These are phyloP conservation scores for Pseudozyma sp. DNA, from an alignment of 1,284 basidiomycete species.

Conservation along the genomic window DNA sequence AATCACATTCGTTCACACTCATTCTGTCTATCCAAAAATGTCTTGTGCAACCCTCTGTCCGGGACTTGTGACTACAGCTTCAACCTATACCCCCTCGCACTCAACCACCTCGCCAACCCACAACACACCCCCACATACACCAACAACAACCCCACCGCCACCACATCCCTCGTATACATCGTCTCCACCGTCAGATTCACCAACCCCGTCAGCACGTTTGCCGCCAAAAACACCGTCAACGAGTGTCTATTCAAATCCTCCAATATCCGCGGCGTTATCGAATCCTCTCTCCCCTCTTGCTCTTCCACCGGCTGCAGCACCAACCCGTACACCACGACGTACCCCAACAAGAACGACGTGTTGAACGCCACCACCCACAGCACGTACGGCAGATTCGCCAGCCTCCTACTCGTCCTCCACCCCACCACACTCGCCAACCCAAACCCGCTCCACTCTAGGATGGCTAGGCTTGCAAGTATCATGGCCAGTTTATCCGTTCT, in stretches of 20 bases:
- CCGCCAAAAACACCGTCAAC: slow-evolving; percentile 83
- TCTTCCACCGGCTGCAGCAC: slow-evolving; percentile 74
- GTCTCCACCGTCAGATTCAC: slow-evolving; percentile 84
- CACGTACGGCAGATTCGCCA: slow-evolving; percentile 83
- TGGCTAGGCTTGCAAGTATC: slow-evolving; percentile 75
- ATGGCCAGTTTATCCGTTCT: slow-evolving; percentile 50
- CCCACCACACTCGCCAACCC: slow-evolving; percentile 59
- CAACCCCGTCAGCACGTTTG: slow-evolving; percentile 86
- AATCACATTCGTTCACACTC: not conserved
- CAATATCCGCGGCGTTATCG: slow-evolving; percentile 74
- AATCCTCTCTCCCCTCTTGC: not conserved
- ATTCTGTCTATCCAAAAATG: not conserved
- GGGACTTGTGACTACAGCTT: slow-evolving; percentile 11
- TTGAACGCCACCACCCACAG: slow-evolving; percentile 92
- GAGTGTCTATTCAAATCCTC: slow-evolving; percentile 86
- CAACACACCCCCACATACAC: slow-evolving; percentile 77
- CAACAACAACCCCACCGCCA: slow-evolving; percentile 77
- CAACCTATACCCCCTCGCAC: slow-evolving; percentile 20
- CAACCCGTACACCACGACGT: slow-evolving; percentile 80
- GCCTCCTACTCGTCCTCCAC: slow-evolving; percentile 36
- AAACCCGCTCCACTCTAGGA: slow-evolving; percentile 81
- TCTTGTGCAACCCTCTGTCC: not conserved
- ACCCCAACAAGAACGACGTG: slow-evolving; percentile 83
- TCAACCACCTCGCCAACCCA: slow-evolving; percentile 26
- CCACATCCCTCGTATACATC: slow-evolving; percentile 78